These are phyloP conservation scores for Hydnum rufescens DNA, from an alignment of 768 basidiomycete species.

Conservation along the genomic window DNA sequence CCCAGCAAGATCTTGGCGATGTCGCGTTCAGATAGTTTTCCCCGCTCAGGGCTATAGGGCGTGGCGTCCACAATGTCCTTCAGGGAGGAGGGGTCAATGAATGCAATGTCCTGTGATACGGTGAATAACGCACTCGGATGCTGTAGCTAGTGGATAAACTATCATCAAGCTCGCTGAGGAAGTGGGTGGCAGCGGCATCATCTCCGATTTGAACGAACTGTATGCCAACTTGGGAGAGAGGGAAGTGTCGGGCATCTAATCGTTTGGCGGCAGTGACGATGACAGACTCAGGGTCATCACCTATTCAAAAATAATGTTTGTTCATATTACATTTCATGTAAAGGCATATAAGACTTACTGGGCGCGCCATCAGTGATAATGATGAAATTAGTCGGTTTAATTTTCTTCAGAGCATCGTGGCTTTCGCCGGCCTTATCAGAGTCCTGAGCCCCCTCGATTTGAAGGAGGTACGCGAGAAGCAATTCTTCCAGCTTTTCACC, in stretches of 20 bases:
- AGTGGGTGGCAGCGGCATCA: slow-evolving; percentile 18
- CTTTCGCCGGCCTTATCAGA: slow-evolving; percentile 4
- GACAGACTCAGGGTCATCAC: slow-evolving; percentile 15
- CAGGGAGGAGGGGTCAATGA: background rate
- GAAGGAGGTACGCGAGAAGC: slow-evolving; percentile 22
- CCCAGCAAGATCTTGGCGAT: slow-evolving; percentile 46
- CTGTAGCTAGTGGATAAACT: slow-evolving; percentile 24
- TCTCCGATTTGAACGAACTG: slow-evolving; percentile 21
- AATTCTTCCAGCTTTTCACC: slow-evolving; percentile 24
- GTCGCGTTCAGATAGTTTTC: slow-evolving; percentile 25
- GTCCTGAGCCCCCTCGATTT: slow-evolving; percentile 18
- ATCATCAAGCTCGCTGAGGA: slow-evolving; percentile 34
- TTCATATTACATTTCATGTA: slow-evolving; percentile 14
- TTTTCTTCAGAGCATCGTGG: slow-evolving; percentile 6
- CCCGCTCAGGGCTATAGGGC: slow-evolving; percentile 23
- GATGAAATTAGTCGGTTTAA: slow-evolving; percentile 39
- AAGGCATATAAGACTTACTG: background rate
- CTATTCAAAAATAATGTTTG: slow-evolving; percentile 3
- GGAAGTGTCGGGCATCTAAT: slow-evolving; percentile 20
- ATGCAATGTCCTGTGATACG: slow-evolving; percentile 24
- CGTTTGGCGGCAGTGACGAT: slow-evolving; percentile 14
- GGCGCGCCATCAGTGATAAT: slow-evolving; percentile 46
- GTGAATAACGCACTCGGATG: slow-evolving; percentile 26
- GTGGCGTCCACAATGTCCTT: slow-evolving; percentile 60
- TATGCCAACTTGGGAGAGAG: slow-evolving; percentile 20